Base-by-base conservation (phyloP, 441 rosid species). In the Adansonia gregorii region DNA sequence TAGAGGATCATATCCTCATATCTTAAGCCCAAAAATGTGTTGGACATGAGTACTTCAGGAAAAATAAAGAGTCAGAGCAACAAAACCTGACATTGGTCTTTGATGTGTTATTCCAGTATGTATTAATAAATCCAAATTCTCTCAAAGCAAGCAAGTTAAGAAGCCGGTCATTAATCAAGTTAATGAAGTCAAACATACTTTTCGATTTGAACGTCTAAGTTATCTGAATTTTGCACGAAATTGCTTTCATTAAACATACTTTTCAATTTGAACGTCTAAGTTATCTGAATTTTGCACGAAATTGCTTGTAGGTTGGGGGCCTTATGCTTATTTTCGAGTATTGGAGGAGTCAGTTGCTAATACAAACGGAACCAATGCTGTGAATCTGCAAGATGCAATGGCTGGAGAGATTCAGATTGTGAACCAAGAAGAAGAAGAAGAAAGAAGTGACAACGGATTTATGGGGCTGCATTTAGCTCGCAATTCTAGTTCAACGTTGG, bases 251-350 rank as follows among this genome's bases (percentile, higher is more conserved):
- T n/a, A 54, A 8, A 10, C 46, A 6, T 74, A 54, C 22, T 75
- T 65, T 8, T 4, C 43, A 35, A 60, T 45, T 68, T 14, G 51
- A 74, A 8, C 14, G 3, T 43, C 55, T 2, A 10, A 68, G 67
- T 35, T 22, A 35, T 60, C 52, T 74, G 15, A 70, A 24, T n/a
- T 71, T 68, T 76, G 20, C 24, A 4, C 6, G 9, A 55, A 31
- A 67, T 46, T 76, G 58, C 45, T 58, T 78, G 48, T 61, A 93
- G 97, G 93, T 61, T 94, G 97, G 95, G 94, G 94, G 41, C 91
- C 98, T 46, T 91, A 93, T 64, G 97, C 95, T 9, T 94, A 92
- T 82, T 94, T 94, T 51, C 86, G 75, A 24, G 86, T 82, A n/a
- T 67, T 93, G 86, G 93, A 85, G 76, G 89, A 84, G 6, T 81